Evolutionary conservation across 331 rosid species (phyloP).

Genomic region (Ulmus americana): DNA sequence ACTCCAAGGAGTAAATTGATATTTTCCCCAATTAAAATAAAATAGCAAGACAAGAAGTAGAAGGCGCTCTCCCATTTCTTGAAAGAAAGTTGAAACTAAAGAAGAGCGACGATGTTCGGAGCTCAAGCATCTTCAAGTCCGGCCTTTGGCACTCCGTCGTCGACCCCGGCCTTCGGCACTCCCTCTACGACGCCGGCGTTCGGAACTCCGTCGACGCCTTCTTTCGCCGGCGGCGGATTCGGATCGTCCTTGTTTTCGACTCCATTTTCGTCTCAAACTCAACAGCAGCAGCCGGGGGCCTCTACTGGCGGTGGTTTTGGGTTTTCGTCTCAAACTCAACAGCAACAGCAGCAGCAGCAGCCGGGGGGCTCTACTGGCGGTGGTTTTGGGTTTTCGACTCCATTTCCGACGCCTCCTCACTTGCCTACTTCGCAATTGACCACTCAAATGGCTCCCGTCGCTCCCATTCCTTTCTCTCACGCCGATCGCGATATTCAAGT

Average conservation of each 20-base stretch:
- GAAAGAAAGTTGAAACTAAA: too few species aligned
- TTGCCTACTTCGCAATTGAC: constrained; percentile 63
- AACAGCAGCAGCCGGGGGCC: constrained; percentile 34
- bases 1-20: too few species aligned
- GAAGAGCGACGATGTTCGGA: neutral
- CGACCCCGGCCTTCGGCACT: constrained; percentile 44
- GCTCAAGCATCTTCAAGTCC: constrained; percentile 15
- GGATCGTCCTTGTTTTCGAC: constrained; percentile 54
- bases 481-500: constrained; percentile 95
- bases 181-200: constrained; percentile 45
- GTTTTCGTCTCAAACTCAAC: constrained; percentile 26
- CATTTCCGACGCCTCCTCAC: constrained; percentile 33
- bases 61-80: too few species aligned
- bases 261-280: constrained; percentile 50
- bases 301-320: too few species aligned
- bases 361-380: constrained; percentile 17
- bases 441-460: constrained; percentile 94
- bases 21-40: too few species aligned
- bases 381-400: constrained; percentile 40
- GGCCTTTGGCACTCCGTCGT: constrained; percentile 18
- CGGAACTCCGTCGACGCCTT: constrained; percentile 47
- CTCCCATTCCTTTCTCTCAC: constrained; percentile 77
- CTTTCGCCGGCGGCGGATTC: constrained; percentile 53
- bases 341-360: constrained; percentile 39
- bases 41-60: too few species aligned